Evolutionary conservation across 257 asterid genomes (phyloP).

Genomic region (Pogostemon cablin): DNA sequence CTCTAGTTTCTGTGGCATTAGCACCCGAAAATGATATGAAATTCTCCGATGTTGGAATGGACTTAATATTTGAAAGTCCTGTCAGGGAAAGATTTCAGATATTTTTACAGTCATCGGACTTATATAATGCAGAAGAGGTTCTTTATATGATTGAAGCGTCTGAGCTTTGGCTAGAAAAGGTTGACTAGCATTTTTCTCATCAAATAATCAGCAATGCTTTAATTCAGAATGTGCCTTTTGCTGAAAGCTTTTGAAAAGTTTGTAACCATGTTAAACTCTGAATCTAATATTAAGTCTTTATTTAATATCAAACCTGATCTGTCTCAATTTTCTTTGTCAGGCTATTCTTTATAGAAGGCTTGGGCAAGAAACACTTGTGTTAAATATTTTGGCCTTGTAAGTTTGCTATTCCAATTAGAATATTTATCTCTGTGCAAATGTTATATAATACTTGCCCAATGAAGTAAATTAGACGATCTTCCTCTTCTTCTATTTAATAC

Average conservation of each 20-base stretch:
- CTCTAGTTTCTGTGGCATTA: constrained; percentile 42
- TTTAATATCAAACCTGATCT: constrained; percentile 12
- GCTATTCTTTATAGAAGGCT: constrained; percentile 97
- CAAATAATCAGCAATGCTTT: constrained; percentile 9
- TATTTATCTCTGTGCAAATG: background rate
- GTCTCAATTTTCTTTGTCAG: constrained; percentile 52
- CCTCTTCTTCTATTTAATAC: background rate
- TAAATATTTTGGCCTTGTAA: constrained; percentile 91
- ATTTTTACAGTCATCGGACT: constrained; percentile 85
- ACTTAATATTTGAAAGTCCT: constrained; percentile 70
- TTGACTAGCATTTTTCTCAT: constrained; percentile 29
- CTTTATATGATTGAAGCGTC: constrained; percentile 88
- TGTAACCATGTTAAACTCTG: constrained; percentile 27
- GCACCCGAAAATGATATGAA: constrained; percentile 39
- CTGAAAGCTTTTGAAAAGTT: background rate
- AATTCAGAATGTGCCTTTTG: constrained; percentile 26
- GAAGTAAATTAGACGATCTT: background rate
- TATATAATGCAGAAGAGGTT: constrained; percentile 86
- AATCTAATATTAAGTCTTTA: constrained; percentile 14
- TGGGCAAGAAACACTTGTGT: constrained; percentile 86
- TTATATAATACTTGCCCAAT: background rate
- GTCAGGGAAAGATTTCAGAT: constrained; percentile 85
- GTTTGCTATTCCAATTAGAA: constrained; percentile 33
- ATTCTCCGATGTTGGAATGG: constrained; percentile 41
- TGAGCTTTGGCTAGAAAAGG: constrained; percentile 97